Percentiles rank a stretch among this genome's conserved stretches.
These are phyloP conservation scores for Raphanus raphanistrum DNA, from an alignment of 345 rosid species.

Conservation along the genomic window DNA sequence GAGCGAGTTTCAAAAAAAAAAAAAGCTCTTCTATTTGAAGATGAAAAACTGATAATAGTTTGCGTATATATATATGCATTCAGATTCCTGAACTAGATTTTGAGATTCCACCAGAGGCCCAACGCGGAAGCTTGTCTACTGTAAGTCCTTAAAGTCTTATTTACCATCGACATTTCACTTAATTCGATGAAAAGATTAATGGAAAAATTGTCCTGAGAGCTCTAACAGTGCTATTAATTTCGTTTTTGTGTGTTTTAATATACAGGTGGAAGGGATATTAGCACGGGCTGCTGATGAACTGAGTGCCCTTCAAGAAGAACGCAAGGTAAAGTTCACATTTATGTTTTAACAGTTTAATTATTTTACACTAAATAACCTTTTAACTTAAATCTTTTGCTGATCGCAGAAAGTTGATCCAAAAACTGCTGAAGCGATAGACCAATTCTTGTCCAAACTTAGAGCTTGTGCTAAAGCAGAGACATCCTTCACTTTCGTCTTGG, in stretches of 20 bases:
- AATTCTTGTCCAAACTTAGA: conserved; percentile 72
- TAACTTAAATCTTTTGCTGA: conserved; percentile 12
- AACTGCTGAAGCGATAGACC: conserved; percentile 88
- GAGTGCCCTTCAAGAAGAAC: not conserved
- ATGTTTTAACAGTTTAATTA: not conserved
- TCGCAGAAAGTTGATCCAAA: conserved; percentile 84
- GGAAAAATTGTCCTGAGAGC: too few species aligned
- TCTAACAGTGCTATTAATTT: too few species aligned
- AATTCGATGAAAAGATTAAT: too few species aligned
- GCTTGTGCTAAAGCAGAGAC: conserved; percentile 70
- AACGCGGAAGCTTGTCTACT: conserved; percentile 86
- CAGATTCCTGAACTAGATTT: conserved; percentile 93
- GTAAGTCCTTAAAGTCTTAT: conserved; percentile 39
- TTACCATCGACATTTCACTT: too few species aligned
- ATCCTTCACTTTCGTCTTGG: conserved; percentile 73
- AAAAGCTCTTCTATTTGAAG: too few species aligned
- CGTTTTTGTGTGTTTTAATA: not conserved
- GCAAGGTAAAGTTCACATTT: not conserved
- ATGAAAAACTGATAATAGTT: conserved; percentile 7
- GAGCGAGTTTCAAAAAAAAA: too few species aligned
- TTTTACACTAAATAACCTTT: not conserved
- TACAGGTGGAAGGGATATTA: conserved; percentile 81
- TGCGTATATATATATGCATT: conserved; percentile 11
- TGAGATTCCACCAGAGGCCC: conserved; percentile 97
- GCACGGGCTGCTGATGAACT: conserved; percentile 71